These are phyloP conservation scores for Choiromyces venosus DNA, from an alignment of 495 filamentous ascomycete genomes.

Conservation along the genomic window DNA sequence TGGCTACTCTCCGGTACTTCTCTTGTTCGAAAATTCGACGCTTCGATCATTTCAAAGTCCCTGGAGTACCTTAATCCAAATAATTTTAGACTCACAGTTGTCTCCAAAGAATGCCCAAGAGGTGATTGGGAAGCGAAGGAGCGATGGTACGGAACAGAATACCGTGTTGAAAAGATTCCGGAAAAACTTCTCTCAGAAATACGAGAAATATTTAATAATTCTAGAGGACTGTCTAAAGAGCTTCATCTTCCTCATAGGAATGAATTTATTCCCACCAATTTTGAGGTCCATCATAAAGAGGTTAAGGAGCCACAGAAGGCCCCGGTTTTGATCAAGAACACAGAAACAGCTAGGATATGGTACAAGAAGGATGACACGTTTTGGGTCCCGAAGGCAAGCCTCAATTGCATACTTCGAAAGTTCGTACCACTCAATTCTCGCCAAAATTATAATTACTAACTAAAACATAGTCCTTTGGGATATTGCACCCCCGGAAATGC, in stretches of 20 bases:
- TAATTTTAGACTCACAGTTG: slow-evolving; percentile 78
- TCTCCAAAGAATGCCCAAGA: slow-evolving; percentile 75
- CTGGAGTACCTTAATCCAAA: slow-evolving; percentile 73
- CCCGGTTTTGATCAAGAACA: slow-evolving; percentile 83
- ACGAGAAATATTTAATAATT: slow-evolving; percentile 55
- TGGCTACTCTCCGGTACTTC: slow-evolving; percentile 73
- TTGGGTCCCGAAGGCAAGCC: slow-evolving; percentile 93
- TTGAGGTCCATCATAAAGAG: slow-evolving; percentile 93
- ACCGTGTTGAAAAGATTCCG: slow-evolving; percentile 76
- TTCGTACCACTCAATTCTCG: slow-evolving; percentile 6
- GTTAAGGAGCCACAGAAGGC: slow-evolving; percentile 64
- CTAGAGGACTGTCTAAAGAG: slow-evolving; percentile 57
- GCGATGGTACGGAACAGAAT: slow-evolving; percentile 97
- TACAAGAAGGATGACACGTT: slow-evolving; percentile 98
- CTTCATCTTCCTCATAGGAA: slow-evolving; percentile 89
- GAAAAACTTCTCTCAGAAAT: slow-evolving; percentile 66
- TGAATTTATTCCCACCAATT: slow-evolving; percentile 88
- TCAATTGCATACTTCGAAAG: slow-evolving; percentile 74
- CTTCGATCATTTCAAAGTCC: slow-evolving; percentile 66
- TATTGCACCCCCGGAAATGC: slow-evolving; percentile 69
- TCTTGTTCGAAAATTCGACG: slow-evolving; percentile 70
- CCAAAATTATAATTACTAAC: slow-evolving; percentile 12
- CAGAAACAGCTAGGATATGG: slow-evolving; percentile 79
- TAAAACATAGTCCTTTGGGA: slow-evolving; percentile 53
- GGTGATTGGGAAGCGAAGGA: slow-evolving; percentile 76